Evolutionary conservation across 2,329 filamentous ascomycete species (phyloP), one percentile per base, ranked within the genome.

Genomic region (Colletotrichum trifolii): DNA sequence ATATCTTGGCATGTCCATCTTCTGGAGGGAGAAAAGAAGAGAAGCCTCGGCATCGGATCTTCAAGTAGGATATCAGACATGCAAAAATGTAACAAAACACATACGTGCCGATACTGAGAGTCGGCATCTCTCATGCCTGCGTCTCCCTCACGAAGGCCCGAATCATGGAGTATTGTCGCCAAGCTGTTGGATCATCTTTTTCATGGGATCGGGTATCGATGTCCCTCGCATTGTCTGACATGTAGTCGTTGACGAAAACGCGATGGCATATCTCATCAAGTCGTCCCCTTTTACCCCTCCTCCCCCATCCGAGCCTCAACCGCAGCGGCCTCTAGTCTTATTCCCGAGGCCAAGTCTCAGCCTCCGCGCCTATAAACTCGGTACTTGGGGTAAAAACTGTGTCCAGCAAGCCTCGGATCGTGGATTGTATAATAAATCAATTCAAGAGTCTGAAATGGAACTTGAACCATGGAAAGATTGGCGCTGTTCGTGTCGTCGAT

Each of bases 1-100:
- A 65, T 62, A 62, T 56, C 49, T 53, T 54, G 56, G 49, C n/a
- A 39, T 54, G 35, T 42, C 25, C 25, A 52, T 62, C 62, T 55
- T 47, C 50, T 53, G 25, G 13, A 49, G 54, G 13, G 43, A 38
- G 49, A 13, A 46, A 39, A 42, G 15, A 61, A 45, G 36, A 62
- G 36, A 53, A 12, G 36, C 60, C 54, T 48, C 48, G 42, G 60
- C 48, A 64, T 33, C 25, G 38, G n/a, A 13, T 53, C 9, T 35
- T 13, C 35, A 49, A 50, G 34, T 54, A 50, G 43, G 58, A 65
- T 61, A 62, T 56, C 25, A 42, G 39, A 38, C 36, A 36, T 40
- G 11, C 47, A 50, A 46, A 15, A 48, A 62, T 48, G 56, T 40
- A 46, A 62, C 46, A 54, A 36, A 46, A 10, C 34, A 40, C 50